Base-by-base conservation (phyloP, 2,329 filamentous ascomycete species). In the Microcyclospora pomicola region DNA sequence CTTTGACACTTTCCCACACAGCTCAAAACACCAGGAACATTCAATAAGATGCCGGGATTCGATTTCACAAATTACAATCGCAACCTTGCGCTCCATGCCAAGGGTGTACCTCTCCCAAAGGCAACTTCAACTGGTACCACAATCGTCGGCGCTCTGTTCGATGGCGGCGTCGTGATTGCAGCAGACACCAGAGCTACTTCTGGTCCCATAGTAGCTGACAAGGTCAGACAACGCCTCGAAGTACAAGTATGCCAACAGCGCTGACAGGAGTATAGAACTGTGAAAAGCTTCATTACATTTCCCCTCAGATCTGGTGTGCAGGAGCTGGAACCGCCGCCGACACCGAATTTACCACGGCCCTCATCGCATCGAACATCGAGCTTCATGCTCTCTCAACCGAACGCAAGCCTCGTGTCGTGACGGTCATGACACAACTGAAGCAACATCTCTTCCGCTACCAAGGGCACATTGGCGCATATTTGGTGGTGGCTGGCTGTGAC, bases 21-120 rank as follows among this genome's bases (percentile, higher is more conserved):
- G 10, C 31, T 15, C 35, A 9, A 38, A 5, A 28, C 15, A 33
- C 35, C 14, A 35, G 33, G 15, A 39, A 19, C 31, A 24, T 39
- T 24, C 31, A 15, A 32, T 44, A 53, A 33, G 55, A 98, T 98
- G 91, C 80, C 83, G 55, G 87, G 87, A 68, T 94, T 95, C 74
- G 87, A 96, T 70, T 98, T 98, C 74, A 92, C 86, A 64, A 98
- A 98, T 74, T 91, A 96, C 77, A 94, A 94, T 75, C 85, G 91
- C 71, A 98, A 98, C 76, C 77, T 82, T 61, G 88, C 88, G 48
- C 77, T 98, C 52, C 88, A 96, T 63, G 85, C 88, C 54, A 78
- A 81, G 65, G 92, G 92, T 52, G 81, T 96, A 37, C 91, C 91
- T 45, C 72, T 96, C 43, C 91, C 92, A 55, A 96, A 95, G 69